Conservation (phyloP, 352 stramenopile species). For the Globisporangium alternatum region DNA sequence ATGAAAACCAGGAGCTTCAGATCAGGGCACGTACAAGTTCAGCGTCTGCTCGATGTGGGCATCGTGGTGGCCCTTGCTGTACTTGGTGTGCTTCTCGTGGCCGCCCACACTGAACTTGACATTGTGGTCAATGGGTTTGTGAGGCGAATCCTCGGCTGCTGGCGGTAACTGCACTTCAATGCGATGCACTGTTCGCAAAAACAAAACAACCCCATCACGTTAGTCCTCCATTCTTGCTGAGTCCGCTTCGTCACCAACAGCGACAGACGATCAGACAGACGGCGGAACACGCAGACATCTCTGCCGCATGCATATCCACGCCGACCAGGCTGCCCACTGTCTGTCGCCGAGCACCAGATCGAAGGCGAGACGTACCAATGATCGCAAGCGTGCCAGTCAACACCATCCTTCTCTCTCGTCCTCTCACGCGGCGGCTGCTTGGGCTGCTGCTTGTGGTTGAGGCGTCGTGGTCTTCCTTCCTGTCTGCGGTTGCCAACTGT, state of each 20-base stretch:
- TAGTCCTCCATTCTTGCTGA: background rate
- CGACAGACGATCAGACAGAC: too few relatives aligned
- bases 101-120: slow-evolving; percentile 16
- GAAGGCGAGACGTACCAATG: slow-evolving; percentile 22
- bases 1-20: background rate
- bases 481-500: background rate
- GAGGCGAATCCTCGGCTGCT: slow-evolving; percentile 1
- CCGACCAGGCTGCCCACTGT: too few relatives aligned
- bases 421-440: background rate
- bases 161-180: slow-evolving; percentile 14
- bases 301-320: too few relatives aligned
- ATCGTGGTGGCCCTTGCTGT: slow-evolving; percentile 11
- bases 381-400: slow-evolving; percentile 45
- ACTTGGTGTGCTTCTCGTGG: slow-evolving; percentile 17
- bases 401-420: slow-evolving; percentile 30
- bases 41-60: slow-evolving; percentile 16
- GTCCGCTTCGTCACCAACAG: background rate
- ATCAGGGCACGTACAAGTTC: slow-evolving; percentile 16
- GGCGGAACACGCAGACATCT: too few relatives aligned
- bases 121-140: slow-evolving; percentile 9
- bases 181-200: slow-evolving; percentile 16
- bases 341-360: too few relatives aligned
- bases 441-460: background rate
- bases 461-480: background rate
- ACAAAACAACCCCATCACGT: slow-evolving; percentile 2